Base-by-base conservation (phyloP, 306 rosid genomes). In the Malus fusca region DNA sequence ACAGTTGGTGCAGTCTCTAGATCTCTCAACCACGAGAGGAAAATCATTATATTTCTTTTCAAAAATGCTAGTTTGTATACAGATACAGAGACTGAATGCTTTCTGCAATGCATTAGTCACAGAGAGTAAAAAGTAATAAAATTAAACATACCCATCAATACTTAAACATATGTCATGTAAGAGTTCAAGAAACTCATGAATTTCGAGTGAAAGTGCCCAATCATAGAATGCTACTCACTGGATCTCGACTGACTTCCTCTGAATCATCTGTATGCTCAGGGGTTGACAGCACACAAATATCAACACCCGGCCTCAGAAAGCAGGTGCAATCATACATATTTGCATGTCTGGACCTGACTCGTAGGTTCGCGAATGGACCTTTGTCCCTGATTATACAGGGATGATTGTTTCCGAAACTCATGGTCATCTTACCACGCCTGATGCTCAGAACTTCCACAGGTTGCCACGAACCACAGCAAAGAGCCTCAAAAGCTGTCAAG, bases 401-500 rank as follows among this genome's bases (percentile, higher is more conserved):
- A 56, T 72, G 86, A 37, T 80, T 65, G 80, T 88, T 86, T 22
- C 64, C 37, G 35, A 90, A 90, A 74, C 88, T 93, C 35, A 92
- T 68, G 58, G 73, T 69, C 79, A 90, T 40, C 33, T 86, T 69
- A 78, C 98, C 98, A 19, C 77, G 68, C 71, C 81, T 75, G 30
- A 94, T 84, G 74, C 84, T 80, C 72, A 94, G 43, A 76, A 62
- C 83, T 68, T 94, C 87, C 83, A 88, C 90, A 14, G 88, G 73
- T 84, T 88, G 82, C 98, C 98, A 94, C 68, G 97, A 86, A 26
- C 93, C 91, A 75, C 42, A 79, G 48, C 74, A 80, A 51, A 77
- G 80, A 56, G 95, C 96, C 83, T 94, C 98, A 76, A 94, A 94
- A 10, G 93, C 98, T 92, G 85, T 56, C 71, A 75, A 80, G 66